A percentile compares a stretch with the other conserved stretches of the same genome.
Evolutionary conservation across 345 rosid genomes (phyloP).

Genomic region (Atalantia buxifolia): DNA sequence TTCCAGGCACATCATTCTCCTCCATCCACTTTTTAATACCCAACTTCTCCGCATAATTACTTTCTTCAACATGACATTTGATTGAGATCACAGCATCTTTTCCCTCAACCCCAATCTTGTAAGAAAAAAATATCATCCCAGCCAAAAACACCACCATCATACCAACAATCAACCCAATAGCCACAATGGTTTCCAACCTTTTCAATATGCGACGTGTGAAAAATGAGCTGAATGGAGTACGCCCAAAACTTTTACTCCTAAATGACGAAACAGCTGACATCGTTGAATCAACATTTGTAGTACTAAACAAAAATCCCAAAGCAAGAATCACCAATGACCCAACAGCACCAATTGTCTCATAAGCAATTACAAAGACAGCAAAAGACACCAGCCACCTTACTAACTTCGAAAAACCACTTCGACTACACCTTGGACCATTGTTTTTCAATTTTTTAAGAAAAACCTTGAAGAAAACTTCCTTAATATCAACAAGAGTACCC

Average conservation of each 20-base stretch:
- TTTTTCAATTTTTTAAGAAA: slow-evolving; percentile 54
- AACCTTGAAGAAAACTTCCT: slow-evolving; percentile 53
- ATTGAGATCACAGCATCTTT: slow-evolving; percentile 78
- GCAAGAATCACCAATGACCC: slow-evolving; percentile 68
- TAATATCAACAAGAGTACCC: slow-evolving; percentile 69
- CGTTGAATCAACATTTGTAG: slow-evolving; percentile 59
- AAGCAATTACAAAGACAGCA: slow-evolving; percentile 73
- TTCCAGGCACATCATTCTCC: slow-evolving; percentile 87
- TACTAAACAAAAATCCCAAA: slow-evolving; percentile 61
- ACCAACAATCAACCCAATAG: slow-evolving; percentile 76
- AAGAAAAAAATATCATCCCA: slow-evolving; percentile 79
- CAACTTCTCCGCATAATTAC: slow-evolving; percentile 80
- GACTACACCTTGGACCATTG: slow-evolving; percentile 23
- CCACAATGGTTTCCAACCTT: slow-evolving; percentile 68
- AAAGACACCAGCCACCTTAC: slow-evolving; percentile 76
- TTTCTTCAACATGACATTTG: slow-evolving; percentile 81
- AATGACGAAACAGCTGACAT: slow-evolving; percentile 69
- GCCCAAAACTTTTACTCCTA: slow-evolving; percentile 63
- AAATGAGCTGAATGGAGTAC: slow-evolving; percentile 51
- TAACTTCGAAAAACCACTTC: slow-evolving; percentile 68
- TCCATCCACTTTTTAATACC: slow-evolving; percentile 93
- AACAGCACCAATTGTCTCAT: slow-evolving; percentile 61
- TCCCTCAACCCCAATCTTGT: slow-evolving; percentile 91
- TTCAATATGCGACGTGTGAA: slow-evolving; percentile 79
- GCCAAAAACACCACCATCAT: slow-evolving; percentile 73